Conservation (phyloP, 192 early-diverging fungal species). For the Coemansia umbellata region DNA sequence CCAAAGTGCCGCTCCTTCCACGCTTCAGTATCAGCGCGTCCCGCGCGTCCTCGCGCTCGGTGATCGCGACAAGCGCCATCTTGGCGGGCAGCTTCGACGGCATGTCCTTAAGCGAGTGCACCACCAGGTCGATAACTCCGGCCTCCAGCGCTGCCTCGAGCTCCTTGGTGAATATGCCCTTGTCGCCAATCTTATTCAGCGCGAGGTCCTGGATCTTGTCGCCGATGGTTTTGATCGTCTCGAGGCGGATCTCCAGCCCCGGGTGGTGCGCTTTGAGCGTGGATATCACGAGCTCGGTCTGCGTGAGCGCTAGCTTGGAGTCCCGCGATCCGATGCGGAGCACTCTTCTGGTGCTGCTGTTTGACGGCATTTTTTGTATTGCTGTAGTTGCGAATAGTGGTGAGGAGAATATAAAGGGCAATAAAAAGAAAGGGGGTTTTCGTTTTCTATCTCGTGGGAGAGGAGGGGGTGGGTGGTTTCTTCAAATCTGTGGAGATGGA, state of each 20-base stretch:
- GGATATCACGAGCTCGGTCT: slow-evolving; percentile 68
- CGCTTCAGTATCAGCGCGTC: slow-evolving; percentile 76
- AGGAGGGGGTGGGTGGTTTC: too few relatives aligned
- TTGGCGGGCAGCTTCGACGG: slow-evolving; percentile 79
- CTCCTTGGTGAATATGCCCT: slow-evolving; percentile 88
- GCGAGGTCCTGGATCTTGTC: slow-evolving; percentile 83
- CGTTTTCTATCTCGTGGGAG: too few relatives aligned
- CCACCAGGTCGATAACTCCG: slow-evolving; percentile 73
- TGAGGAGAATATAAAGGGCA: too few relatives aligned
- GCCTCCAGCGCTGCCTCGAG: slow-evolving; percentile 73
- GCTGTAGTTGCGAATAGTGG: too few relatives aligned
- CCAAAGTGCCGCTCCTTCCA: too few relatives aligned
- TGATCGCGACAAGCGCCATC: slow-evolving; percentile 77
- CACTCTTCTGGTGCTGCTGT: background rate
- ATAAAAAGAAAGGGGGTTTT: background rate
- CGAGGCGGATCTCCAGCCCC: slow-evolving; percentile 43
- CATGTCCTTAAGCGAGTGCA: slow-evolving; percentile 93
- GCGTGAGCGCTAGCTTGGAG: slow-evolving; percentile 84
- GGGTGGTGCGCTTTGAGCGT: slow-evolving; percentile 54
- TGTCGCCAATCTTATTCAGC: slow-evolving; percentile 86
- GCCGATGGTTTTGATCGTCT: slow-evolving; percentile 66
- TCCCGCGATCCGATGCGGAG: slow-evolving; percentile 74
- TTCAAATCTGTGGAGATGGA: background rate
- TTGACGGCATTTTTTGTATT: background rate
- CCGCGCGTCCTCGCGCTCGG: slow-evolving; percentile 85